Conservation (phyloP, 208 protist genomes). For the Crithidia thermophila region DNA sequence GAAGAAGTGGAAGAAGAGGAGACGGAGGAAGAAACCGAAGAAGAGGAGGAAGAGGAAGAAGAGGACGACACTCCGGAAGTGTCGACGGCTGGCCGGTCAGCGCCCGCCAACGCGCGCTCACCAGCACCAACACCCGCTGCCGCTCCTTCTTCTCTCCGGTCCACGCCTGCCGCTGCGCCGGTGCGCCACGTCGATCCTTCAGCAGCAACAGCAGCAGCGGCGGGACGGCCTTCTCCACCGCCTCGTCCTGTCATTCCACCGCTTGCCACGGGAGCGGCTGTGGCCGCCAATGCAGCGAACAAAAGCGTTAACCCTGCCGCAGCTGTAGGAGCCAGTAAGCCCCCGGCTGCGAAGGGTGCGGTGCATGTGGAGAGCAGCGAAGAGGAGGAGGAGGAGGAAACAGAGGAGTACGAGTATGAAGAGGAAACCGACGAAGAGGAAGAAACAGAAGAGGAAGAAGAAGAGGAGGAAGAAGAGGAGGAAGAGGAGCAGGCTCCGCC, state of each 20-base stretch:
- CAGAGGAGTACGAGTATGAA: constrained; percentile 34
- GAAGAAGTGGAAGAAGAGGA: constrained; percentile 18
- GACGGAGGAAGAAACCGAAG: constrained; percentile 12
- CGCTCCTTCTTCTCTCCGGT: neutral
- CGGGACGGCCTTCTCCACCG: neutral
- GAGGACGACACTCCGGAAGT: constrained; percentile 16
- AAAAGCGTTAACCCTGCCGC: neutral
- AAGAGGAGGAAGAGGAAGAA: constrained; percentile 19
- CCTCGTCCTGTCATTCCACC: constrained; percentile 1
- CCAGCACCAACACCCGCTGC: no score
- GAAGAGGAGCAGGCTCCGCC: neutral
- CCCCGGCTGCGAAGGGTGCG: constrained; percentile 3
- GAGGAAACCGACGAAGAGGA: constrained; percentile 34
- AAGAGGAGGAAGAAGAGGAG: constrained; percentile 15
- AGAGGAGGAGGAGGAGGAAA: neutral
- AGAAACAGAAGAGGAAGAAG: constrained; percentile 29
- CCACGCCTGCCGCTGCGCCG: neutral
- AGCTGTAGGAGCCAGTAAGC: neutral
- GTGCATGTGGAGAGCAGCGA: constrained; percentile 6
- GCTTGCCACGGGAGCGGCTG: neutral
- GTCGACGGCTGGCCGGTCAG: neutral
- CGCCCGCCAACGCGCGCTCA: neutral
- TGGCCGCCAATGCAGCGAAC: neutral
- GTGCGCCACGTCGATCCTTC: neutral
- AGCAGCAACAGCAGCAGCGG: neutral